Base-by-base conservation (phyloP, 2,329 filamentous ascomycete genomes). In the Fusarium clavum region DNA sequence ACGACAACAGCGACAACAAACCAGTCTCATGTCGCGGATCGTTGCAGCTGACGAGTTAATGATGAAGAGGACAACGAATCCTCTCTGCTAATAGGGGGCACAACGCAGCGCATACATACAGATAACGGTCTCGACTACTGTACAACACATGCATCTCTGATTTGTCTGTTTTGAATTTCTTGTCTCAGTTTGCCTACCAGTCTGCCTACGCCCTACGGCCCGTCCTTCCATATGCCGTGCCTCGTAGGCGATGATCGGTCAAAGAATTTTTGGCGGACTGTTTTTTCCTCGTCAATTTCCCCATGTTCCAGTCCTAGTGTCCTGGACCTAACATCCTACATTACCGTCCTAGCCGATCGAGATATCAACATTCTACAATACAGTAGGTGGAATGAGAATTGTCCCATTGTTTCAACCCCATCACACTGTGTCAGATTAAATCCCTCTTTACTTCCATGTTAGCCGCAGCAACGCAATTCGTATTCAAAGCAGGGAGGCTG, bases 391-490 rank as follows among this genome's bases (percentile, higher is more conserved):
- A 20, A 52, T 27, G 32, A 38, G 43, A 57, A 47, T 32, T 44
- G 24, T 46, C 16, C 40, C 25, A 52, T 54, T 54, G 13, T 61
- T 48, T 68, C 38, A 29, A 60, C 8, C 20, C 46, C 24, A 47
- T 27, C 54, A 67, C 70, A 72, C 70, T 72, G 70, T 72, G 70
- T 47, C 52, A 55, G 63, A 57, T 54, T 57, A 68, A 61, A 57
- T 64, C 9, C 46, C 55, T 49, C 64, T 57, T 56, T 57, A 45
- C n/a, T 62, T 52, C 43, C 52, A 41, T 67, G 47, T 70, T 44
- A 64, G 69, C 62, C 44, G 61, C 56, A 38, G 53, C 67, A 67
- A 49, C 44, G 13, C 49, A 49, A 43, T 53, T 71, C 63, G 55
- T 60, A 65, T 61, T 38, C 32, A 44, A 46, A 10, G 41, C 61